A percentile compares a stretch with the other conserved stretches of the same genome.
Evolutionary conservation across 352 stramenopile species (phyloP).

Genomic region (Globisporangium uncinulatum): DNA sequence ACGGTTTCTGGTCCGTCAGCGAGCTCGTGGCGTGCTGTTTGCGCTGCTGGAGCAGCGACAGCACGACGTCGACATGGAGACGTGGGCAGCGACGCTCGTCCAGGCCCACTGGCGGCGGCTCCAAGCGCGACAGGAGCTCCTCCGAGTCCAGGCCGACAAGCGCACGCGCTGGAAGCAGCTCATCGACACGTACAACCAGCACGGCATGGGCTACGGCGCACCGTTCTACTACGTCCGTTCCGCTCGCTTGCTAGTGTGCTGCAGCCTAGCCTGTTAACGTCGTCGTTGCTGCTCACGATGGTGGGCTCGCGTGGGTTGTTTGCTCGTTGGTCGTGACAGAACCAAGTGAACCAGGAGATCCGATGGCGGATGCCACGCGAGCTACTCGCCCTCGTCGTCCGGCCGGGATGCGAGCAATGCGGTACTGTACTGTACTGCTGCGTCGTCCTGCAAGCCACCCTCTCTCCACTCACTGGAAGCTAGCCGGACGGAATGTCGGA

Average conservation of each 20-base stretch:
- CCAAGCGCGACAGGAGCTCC: conserved; percentile 28
- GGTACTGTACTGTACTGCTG: conserved; percentile 23
- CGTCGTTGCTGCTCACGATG: not conserved
- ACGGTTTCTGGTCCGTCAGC: conserved; percentile 37
- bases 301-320: conserved; percentile 17
- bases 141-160: conserved; percentile 25
- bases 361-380: conserved; percentile 88
- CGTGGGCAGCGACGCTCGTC: conserved; percentile 65
- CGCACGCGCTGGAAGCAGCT: conserved; percentile 91
- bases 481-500: no score
- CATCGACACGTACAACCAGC: conserved; percentile 75
- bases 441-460: no score
- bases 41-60: conserved; percentile 36
- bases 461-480: not conserved
- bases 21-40: conserved; percentile 36
- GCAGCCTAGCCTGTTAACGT: conserved; percentile 1
- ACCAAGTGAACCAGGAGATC: conserved; percentile 89
- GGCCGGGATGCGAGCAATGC: conserved; percentile 86
- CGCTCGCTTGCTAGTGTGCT: not conserved
- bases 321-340: conserved; percentile 26
- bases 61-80: conserved; percentile 50
- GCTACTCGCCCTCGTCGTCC: conserved; percentile 70
- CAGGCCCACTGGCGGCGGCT: conserved; percentile 56
- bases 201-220: conserved; percentile 53
- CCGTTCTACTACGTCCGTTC: conserved; percentile 90